A percentile compares a stretch with the other conserved stretches of the same genome.
These are phyloP conservation scores for Pholiota molesta DNA, from an alignment of 768 basidiomycete genomes.

Conservation along the genomic window DNA sequence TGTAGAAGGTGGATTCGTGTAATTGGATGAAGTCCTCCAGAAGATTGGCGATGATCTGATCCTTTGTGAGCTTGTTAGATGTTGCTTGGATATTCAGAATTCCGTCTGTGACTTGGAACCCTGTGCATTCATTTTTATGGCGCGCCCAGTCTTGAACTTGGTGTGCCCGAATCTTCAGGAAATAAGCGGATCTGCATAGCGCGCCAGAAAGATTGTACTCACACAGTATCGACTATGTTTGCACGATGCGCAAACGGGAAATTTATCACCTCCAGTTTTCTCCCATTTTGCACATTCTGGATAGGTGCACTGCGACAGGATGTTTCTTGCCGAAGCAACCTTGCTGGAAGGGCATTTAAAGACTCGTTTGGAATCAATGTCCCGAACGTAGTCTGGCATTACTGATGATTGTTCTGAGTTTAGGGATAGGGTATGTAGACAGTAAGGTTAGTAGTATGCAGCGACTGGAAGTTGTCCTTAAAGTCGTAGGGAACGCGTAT, in stretches of 20 bases:
- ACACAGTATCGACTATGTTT: constrained; percentile 5
- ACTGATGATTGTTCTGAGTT: no score
- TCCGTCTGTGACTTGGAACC: not conserved
- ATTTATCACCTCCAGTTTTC: not conserved
- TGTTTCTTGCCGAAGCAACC: constrained; percentile 4
- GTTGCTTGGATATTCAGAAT: not conserved
- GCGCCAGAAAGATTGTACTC: not conserved
- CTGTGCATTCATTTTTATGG: not conserved
- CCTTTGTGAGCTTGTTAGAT: not conserved
- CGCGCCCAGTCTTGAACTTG: not conserved
- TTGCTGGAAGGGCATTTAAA: not conserved
- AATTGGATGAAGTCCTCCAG: not conserved
- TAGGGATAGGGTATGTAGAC: no score
- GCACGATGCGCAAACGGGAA: not conserved
- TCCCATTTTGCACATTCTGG: not conserved
- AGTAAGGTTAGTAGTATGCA: no score
- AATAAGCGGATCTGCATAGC: not conserved
- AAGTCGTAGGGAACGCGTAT: no score
- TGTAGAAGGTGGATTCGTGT: constrained; percentile 2
- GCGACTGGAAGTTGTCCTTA: no score
- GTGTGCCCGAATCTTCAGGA: not conserved
- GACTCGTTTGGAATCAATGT: not conserved
- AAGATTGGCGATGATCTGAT: constrained; percentile 1
- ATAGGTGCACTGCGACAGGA: not conserved
- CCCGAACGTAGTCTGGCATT: not conserved